phyloP scores from a whole-genome alignment of 2,329 filamentous ascomycete species.

The Colletotrichum cordylinicola region DNA sequence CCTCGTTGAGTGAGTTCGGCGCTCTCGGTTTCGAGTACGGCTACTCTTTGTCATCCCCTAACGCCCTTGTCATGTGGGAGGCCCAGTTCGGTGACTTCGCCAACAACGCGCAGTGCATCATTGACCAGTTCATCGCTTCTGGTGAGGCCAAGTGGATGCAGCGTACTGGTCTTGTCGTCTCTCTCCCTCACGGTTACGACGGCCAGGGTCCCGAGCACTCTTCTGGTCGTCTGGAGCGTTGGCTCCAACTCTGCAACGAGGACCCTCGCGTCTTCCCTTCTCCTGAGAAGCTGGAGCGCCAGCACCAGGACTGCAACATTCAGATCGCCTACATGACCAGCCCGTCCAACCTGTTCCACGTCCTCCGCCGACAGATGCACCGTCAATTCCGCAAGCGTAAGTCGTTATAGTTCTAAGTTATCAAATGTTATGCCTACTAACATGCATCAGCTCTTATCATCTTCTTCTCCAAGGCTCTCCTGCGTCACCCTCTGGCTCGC shows the following conservation, averaged over 20 bases:
- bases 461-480: constrained; percentile 97
- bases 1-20: constrained; percentile 74
- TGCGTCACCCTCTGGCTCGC: constrained; percentile 91
- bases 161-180: constrained; percentile 94
- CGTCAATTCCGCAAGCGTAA: constrained; percentile 98
- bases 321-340: constrained; percentile 98
- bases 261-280: constrained; percentile 93
- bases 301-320: constrained; percentile 99
- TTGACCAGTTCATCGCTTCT: constrained; percentile 98
- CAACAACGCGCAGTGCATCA: constrained; percentile 99
- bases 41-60: constrained; percentile 95
- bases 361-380: constrained; percentile 96
- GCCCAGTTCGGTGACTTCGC: constrained; percentile 99
- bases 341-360: constrained; percentile 94
- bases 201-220: constrained; percentile 98
- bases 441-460: constrained; percentile 76
- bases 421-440: constrained; percentile 25
- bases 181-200: constrained; percentile 96
- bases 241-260: constrained; percentile 96
- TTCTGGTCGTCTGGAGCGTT: constrained; percentile 95
- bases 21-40: constrained; percentile 97
- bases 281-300: constrained; percentile 87
- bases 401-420: constrained; percentile 37
- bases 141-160: constrained; percentile 99
- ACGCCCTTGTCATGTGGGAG: constrained; percentile 99